A percentile compares a stretch with the other conserved stretches of the same genome.
Evolutionary conservation across 2,329 filamentous ascomycete genomes (phyloP).

Genomic region (Calonectria hawksworthii): DNA sequence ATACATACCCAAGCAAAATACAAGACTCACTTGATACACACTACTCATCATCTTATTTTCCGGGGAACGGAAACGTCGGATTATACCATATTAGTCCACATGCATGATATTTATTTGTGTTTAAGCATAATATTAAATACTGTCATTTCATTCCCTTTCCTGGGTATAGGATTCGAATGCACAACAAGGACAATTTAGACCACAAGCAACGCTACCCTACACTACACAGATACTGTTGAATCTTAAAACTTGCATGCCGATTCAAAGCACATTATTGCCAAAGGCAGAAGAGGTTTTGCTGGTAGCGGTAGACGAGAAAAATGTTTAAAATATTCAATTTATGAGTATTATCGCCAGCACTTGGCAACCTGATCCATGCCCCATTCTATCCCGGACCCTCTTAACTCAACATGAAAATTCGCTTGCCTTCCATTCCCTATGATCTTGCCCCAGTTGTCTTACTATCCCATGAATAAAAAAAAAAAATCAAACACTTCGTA

Average conservation of each 20-base stretch:
- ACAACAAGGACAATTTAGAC: background rate
- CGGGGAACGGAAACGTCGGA: too few relatives aligned
- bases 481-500: background rate
- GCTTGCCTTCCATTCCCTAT: background rate
- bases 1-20: background rate
- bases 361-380: background rate
- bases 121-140: too few relatives aligned
- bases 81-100: too few relatives aligned
- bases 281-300: background rate
- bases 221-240: background rate
- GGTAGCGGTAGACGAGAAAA: background rate
- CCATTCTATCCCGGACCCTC: background rate
- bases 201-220: background rate
- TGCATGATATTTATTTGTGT: too few relatives aligned
- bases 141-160: too few relatives aligned
- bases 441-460: background rate
- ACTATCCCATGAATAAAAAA: background rate
- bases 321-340: background rate
- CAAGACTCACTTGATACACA: background rate
- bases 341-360: slow-evolving; percentile 2
- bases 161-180: too few relatives aligned
- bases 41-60: too few relatives aligned
- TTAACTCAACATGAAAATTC: background rate
- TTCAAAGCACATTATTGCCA: background rate
- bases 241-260: background rate